Evolutionary conservation across 352 stramenopile species (phyloP).

Genomic region (Globisporangium mamillatum): DNA sequence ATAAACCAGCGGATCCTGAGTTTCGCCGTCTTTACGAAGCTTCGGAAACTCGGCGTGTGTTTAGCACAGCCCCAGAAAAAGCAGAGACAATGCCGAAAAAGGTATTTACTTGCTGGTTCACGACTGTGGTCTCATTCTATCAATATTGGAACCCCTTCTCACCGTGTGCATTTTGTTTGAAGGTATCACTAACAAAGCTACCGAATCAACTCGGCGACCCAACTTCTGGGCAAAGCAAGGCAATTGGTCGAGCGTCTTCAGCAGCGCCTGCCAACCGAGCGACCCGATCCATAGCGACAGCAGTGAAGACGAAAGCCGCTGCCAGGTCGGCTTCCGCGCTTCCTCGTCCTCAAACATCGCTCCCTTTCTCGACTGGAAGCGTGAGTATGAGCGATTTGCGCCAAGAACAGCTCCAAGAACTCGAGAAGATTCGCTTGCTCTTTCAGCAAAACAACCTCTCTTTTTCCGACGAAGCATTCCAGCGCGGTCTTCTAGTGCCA

Average conservation of each 20-base stretch:
- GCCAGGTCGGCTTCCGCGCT: conserved; percentile 6
- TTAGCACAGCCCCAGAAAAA: neutral
- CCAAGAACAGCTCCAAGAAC: conserved; percentile 46
- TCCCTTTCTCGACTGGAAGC: conserved; percentile 2
- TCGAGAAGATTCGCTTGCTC: conserved; percentile 60
- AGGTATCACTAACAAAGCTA: conserved; percentile 5
- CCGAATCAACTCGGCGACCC: neutral
- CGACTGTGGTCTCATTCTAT: neutral
- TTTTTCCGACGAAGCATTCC: conserved; percentile 35
- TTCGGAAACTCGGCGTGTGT: conserved; percentile 27
- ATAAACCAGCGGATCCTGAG: conserved; percentile 48
- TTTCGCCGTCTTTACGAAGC: conserved; percentile 49
- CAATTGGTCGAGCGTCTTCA: neutral
- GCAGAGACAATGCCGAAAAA: conserved; percentile 2
- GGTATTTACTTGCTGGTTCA: neutral
- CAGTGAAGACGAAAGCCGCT: neutral
- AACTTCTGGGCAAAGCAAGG: neutral
- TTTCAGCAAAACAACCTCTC: conserved; percentile 55
- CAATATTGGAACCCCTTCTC: neutral
- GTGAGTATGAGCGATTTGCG: conserved; percentile 62
- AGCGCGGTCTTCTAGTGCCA: conserved; percentile 55
- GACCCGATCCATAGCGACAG: neutral
- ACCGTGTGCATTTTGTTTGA: neutral
- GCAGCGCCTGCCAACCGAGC: neutral
- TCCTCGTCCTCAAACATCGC: conserved; percentile 1